These are phyloP conservation scores for Moesziomyces sp. DNA, from an alignment of 1,284 basidiomycete species.

Conservation along the genomic window DNA sequence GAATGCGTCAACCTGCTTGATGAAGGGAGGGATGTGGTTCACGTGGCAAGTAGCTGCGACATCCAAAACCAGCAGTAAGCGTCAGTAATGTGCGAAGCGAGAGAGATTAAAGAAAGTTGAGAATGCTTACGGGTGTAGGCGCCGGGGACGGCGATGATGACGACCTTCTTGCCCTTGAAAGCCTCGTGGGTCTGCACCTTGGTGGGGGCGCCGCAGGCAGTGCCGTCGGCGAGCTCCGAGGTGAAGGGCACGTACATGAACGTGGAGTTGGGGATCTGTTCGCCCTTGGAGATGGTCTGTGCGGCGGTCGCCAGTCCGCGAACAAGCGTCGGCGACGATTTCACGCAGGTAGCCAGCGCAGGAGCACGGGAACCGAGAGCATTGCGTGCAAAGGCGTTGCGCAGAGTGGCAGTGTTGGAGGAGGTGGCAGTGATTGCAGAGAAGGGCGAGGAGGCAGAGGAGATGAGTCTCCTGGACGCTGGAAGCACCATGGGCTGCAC, in stretches of 20 bases:
- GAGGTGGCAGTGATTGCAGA: background rate
- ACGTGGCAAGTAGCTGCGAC: conserved; percentile 57
- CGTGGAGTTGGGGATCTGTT: conserved; percentile 74
- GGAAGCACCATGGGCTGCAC: conserved; percentile 4
- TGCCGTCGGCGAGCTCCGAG: conserved; percentile 74
- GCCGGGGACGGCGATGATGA: conserved; percentile 80
- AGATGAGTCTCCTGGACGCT: conserved; percentile 39
- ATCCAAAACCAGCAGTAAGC: background rate
- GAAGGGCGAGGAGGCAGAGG: conserved; percentile 12
- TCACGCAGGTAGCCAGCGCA: background rate
- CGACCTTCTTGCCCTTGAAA: conserved; percentile 86
- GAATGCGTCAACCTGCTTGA: conserved; percentile 76
- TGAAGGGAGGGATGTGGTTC: conserved; percentile 75
- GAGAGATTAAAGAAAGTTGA: background rate
- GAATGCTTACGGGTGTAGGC: conserved; percentile 69
- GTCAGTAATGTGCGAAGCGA: background rate
- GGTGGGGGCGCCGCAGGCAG: conserved; percentile 67
- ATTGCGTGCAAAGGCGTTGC: background rate
- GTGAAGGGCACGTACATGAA: conserved; percentile 77
- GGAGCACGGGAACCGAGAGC: background rate
- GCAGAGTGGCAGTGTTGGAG: background rate
- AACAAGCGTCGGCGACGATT: background rate
- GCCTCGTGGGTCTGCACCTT: conserved; percentile 71
- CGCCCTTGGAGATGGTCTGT: conserved; percentile 69
- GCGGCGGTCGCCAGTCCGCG: conserved; percentile 12